These are phyloP conservation scores for Scedosporium apiospermum DNA, from an alignment of 2,329 filamentous ascomycete species.

Conservation along the genomic window DNA sequence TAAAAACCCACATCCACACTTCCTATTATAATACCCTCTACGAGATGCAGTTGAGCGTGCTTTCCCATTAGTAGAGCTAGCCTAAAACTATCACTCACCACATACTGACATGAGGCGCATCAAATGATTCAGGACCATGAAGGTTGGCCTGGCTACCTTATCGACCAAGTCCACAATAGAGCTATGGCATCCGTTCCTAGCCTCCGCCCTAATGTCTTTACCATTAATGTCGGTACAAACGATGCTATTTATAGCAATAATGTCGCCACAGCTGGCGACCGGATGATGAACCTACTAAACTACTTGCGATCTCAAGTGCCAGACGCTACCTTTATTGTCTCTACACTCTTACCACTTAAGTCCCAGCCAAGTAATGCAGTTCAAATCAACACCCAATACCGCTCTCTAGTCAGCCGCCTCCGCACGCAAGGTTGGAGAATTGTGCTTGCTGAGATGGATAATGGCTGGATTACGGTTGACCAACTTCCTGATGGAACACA, in stretches of 20 bases:
- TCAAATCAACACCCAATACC: slow-evolving; percentile 24
- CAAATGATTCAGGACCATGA: slow-evolving; percentile 11
- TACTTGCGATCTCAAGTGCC: slow-evolving; percentile 10
- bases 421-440: too few relatives aligned
- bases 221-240: slow-evolving; percentile 16
- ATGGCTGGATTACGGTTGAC: slow-evolving; percentile 12
- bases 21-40: too few relatives aligned
- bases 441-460: slow-evolving; percentile 1
- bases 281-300: slow-evolving; percentile 12
- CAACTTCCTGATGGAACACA: slow-evolving; percentile 30
- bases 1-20: too few relatives aligned
- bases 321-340: slow-evolving; percentile 11
- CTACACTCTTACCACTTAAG: slow-evolving; percentile 12
- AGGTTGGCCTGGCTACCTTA: slow-evolving; percentile 10
- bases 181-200: slow-evolving; percentile 1
- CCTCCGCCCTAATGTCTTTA: slow-evolving; percentile 14
- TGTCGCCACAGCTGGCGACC: slow-evolving; percentile 7
- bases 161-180: slow-evolving; percentile 5
- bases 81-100: too few relatives aligned
- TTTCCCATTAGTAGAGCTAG: too few relatives aligned
- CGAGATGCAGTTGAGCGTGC: too few relatives aligned
- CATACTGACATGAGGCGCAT: background rate
- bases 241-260: slow-evolving; percentile 12
- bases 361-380: slow-evolving; percentile 18
- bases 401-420: too few relatives aligned